Evolutionary conservation across 352 stramenopile species (phyloP).

Genomic region (Phytopythium litorale): DNA sequence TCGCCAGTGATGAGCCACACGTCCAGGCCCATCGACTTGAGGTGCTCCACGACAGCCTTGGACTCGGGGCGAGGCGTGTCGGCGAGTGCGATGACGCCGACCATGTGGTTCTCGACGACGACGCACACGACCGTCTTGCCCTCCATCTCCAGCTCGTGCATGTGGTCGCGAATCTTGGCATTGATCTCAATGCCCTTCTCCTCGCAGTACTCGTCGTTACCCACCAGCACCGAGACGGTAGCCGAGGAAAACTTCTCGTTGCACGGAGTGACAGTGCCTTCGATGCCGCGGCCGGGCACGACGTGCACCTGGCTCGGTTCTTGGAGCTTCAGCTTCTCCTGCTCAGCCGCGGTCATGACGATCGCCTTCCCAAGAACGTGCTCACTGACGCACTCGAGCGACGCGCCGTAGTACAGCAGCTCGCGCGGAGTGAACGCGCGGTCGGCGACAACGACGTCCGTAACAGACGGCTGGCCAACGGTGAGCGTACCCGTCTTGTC

Average conservation of each 20-base stretch:
- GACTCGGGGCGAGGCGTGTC: constrained; percentile 76
- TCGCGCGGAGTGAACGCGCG: constrained; percentile 59
- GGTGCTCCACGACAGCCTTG: constrained; percentile 58
- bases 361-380: constrained; percentile 85
- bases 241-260: constrained; percentile 12
- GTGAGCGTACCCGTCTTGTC: constrained; percentile 94
- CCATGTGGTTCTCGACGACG: constrained; percentile 58
- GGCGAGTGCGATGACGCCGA: constrained; percentile 71
- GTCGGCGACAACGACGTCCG: constrained; percentile 70
- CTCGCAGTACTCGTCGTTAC: constrained; percentile 78
- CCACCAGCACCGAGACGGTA: constrained; percentile 56
- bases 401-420: constrained; percentile 76
- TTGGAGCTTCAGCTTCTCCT: constrained; percentile 69
- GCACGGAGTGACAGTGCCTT: constrained; percentile 41
- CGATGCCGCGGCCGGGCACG: constrained; percentile 72
- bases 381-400: constrained; percentile 80
- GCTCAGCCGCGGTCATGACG: constrained; percentile 64
- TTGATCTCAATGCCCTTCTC: constrained; percentile 67
- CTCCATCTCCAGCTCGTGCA: constrained; percentile 81
- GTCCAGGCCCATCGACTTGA: constrained; percentile 81
- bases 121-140: constrained; percentile 86
- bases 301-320: constrained; percentile 75
- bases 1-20: constrained; percentile 91
- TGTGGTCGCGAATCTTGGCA: constrained; percentile 58
- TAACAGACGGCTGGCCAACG: constrained; percentile 71